A percentile compares a stretch with the other conserved stretches of the same genome.
Conservation (phyloP, 768 basidiomycete species). For the Tephrocybe rancida region DNA sequence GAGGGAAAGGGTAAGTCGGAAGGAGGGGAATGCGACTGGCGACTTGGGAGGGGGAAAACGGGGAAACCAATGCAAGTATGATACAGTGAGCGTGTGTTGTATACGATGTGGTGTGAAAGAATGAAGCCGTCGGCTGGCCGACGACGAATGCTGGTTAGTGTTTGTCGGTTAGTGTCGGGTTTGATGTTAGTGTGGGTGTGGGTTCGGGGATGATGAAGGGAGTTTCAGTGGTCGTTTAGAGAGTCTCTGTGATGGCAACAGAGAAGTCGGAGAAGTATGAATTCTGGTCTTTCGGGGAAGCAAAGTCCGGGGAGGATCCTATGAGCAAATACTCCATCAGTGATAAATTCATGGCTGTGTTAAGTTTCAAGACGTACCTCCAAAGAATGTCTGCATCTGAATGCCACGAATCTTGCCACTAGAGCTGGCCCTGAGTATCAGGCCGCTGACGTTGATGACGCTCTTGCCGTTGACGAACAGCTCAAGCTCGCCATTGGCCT, state of each 20-base stretch:
- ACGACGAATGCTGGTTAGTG: conserved; percentile 1
- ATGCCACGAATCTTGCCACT: conserved; percentile 63
- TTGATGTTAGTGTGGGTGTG: not conserved
- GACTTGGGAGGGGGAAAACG: not conserved
- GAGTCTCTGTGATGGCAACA: conserved; percentile 54
- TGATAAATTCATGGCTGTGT: not conserved
- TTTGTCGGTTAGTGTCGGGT: not conserved
- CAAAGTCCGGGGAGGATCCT: conserved; percentile 52
- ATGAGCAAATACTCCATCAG: conserved; percentile 10
- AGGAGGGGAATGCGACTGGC: not conserved
- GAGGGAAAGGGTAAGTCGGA: not conserved
- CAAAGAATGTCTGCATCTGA: conserved; percentile 82
- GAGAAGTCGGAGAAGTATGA: conserved; percentile 74
- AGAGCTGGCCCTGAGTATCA: conserved; percentile 53
- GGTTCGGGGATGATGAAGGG: not conserved
- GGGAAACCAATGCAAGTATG: conserved; percentile 10
- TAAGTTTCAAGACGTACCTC: conserved; percentile 41
- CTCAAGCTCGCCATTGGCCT: conserved; percentile 73
- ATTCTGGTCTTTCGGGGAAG: conserved; percentile 62
- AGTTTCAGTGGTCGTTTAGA: conserved; percentile 27
- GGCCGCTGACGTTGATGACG: conserved; percentile 56
- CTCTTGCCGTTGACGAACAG: conserved; percentile 68
- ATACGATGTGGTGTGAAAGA: conserved; percentile 14
- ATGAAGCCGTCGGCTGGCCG: conserved; percentile 12
- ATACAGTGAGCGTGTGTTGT: conserved; percentile 18